Evolutionary conservation across 2,329 filamentous ascomycete species (phyloP).

Genomic region (Dactylellina parvicollis): DNA sequence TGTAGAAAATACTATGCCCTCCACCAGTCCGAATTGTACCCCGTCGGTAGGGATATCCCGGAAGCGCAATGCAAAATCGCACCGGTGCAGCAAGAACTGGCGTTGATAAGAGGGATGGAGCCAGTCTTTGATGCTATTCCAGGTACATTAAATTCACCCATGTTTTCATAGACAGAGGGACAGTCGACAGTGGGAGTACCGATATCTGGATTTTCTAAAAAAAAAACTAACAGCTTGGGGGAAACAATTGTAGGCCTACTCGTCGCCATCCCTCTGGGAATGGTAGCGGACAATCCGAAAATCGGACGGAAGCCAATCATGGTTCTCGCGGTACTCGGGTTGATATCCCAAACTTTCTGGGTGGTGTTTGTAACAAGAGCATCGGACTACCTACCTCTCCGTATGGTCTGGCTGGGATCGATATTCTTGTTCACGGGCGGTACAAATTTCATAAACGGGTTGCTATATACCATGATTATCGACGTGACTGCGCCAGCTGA

Average conservation of each 20-base stretch:
- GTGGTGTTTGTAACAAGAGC: slow-evolving; percentile 9
- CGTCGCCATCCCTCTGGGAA: slow-evolving; percentile 41
- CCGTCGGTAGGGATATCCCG: slow-evolving; percentile 16
- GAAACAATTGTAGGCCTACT: slow-evolving; percentile 18
- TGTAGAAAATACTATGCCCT: slow-evolving; percentile 38
- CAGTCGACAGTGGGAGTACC: neutral
- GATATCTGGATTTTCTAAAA: neutral
- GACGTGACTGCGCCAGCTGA: slow-evolving; percentile 32
- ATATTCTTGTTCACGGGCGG: slow-evolving; percentile 34
- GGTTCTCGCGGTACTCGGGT: slow-evolving; percentile 6
- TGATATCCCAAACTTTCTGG: slow-evolving; percentile 20
- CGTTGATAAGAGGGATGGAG: slow-evolving; percentile 36
- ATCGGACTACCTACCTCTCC: slow-evolving; percentile 34
- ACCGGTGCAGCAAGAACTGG: slow-evolving; percentile 38
- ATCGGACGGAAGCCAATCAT: slow-evolving; percentile 44
- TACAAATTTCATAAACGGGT: slow-evolving; percentile 19
- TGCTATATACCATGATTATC: slow-evolving; percentile 48
- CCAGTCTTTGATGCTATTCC: slow-evolving; percentile 52
- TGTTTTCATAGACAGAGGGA: neutral
- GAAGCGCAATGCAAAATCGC: slow-evolving; percentile 47
- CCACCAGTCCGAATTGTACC: slow-evolving; percentile 21
- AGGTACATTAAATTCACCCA: slow-evolving; percentile 15
- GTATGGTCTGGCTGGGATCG: slow-evolving; percentile 42
- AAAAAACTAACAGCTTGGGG: neutral
- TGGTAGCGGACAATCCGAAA: slow-evolving; percentile 48